Evolutionary conservation across 2,329 filamentous ascomycete species (phyloP).

Genomic region (Colletotrichum sp.): DNA sequence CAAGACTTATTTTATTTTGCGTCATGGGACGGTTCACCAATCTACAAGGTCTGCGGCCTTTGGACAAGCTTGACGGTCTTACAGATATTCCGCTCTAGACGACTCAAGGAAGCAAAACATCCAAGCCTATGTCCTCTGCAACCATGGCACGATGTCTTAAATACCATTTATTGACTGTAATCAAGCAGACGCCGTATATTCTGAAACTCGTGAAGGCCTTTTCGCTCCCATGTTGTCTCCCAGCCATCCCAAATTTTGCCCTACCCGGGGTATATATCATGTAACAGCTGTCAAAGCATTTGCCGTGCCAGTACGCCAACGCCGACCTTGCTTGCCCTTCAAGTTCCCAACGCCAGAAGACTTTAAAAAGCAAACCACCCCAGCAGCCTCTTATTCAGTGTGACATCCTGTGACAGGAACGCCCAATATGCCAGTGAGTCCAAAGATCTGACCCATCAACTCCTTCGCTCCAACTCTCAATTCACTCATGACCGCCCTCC

Average conservation of each 20-base stretch:
- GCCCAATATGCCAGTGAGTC: slow-evolving; percentile 26
- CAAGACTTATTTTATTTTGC: fast-evolving
- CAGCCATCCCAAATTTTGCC: neutral
- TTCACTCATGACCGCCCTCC: slow-evolving; percentile 11
- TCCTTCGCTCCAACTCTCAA: slow-evolving; percentile 28
- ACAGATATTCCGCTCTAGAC: fast-evolving
- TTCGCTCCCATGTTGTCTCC: neutral
- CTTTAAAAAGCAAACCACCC: neutral
- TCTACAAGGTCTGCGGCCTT: too few relatives aligned
- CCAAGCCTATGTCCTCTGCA: neutral
- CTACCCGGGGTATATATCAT: neutral
- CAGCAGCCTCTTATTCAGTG: neutral
- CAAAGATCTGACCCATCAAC: slow-evolving; percentile 25
- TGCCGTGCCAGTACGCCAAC: neutral
- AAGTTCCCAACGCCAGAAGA: neutral
- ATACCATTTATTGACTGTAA: neutral
- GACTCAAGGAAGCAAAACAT: neutral
- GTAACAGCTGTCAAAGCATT: neutral
- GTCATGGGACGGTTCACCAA: fast-evolving
- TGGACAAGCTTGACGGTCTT: neutral
- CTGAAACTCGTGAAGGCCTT: neutral
- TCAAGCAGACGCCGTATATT: neutral
- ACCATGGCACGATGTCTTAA: neutral
- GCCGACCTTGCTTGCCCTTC: neutral
- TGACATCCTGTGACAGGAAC: slow-evolving; percentile 18